Conservation (phyloP, 805 yeast species). For the Wickerhamiella dianesei region DNA sequence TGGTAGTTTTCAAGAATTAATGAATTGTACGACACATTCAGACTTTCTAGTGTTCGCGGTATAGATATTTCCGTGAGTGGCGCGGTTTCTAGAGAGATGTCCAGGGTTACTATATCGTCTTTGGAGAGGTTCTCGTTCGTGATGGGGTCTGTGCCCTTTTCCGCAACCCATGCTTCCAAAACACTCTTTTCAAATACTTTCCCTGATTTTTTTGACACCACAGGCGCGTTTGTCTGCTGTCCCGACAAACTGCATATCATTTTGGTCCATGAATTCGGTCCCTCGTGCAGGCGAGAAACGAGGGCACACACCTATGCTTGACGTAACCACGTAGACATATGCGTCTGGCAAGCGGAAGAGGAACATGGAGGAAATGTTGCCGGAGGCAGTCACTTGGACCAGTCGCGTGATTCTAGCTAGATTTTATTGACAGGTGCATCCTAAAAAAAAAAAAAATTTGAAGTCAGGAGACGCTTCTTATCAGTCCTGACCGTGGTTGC, state of each 20-base stretch:
- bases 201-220: constrained; percentile 53
- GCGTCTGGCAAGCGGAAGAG: neutral
- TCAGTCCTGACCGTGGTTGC: too few relatives aligned
- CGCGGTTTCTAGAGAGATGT: constrained; percentile 22
- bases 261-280: too few relatives aligned
- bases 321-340: neutral
- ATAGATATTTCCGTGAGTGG: constrained; percentile 44
- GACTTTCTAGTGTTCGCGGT: constrained; percentile 58
- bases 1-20: constrained; percentile 45
- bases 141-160: constrained; percentile 65
- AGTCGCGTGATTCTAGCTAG: too few relatives aligned
- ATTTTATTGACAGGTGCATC: too few relatives aligned
- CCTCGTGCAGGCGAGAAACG: too few relatives aligned
- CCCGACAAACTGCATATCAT: constrained; percentile 43
- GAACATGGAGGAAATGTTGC: too few relatives aligned
- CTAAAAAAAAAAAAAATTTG: too few relatives aligned
- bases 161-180: constrained; percentile 46
- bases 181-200: constrained; percentile 53
- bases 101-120: constrained; percentile 21
- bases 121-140: constrained; percentile 43
- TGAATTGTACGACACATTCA: constrained; percentile 87
- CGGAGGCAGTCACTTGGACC: too few relatives aligned
- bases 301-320: neutral
- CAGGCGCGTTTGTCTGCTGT: constrained; percentile 54
- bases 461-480: too few relatives aligned